phyloP scores from a whole-genome alignment of 176 grass and related monocot genomes.

The Phragmites australis region DNA sequence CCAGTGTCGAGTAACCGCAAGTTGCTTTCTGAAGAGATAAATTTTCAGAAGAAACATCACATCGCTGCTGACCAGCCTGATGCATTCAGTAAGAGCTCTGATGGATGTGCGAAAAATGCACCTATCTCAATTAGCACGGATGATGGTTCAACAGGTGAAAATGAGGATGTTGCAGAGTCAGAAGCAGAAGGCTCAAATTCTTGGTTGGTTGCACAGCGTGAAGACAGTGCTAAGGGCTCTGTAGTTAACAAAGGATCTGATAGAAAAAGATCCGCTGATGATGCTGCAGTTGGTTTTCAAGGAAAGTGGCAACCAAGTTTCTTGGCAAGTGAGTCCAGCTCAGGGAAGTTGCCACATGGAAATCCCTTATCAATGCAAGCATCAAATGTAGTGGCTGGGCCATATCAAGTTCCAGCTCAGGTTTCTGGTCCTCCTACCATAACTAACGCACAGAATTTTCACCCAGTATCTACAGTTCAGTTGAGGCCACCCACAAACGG shows the following conservation, averaged over 20 bases:
- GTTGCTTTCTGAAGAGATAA: slow-evolving; percentile 58
- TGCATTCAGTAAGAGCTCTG: slow-evolving; percentile 63
- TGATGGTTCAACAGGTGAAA: slow-evolving; percentile 92
- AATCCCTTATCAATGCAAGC: slow-evolving; percentile 51
- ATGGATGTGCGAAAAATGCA: slow-evolving; percentile 51
- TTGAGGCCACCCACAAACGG: slow-evolving; percentile 54
- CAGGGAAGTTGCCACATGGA: slow-evolving; percentile 49
- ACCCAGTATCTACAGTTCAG: slow-evolving; percentile 54
- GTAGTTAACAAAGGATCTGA: slow-evolving; percentile 54
- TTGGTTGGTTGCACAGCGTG: slow-evolving; percentile 78
- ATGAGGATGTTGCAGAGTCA: slow-evolving; percentile 88
- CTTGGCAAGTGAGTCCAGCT: slow-evolving; percentile 55
- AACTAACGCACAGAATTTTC: slow-evolving; percentile 46
- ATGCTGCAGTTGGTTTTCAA: slow-evolving; percentile 56
- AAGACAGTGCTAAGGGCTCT: slow-evolving; percentile 55
- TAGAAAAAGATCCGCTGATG: slow-evolving; percentile 54
- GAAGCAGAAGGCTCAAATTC: slow-evolving; percentile 92
- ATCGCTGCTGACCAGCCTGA: slow-evolving; percentile 48
- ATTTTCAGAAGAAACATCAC: slow-evolving; percentile 64
- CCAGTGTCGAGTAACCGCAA: slow-evolving; percentile 46
- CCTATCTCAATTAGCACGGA: slow-evolving; percentile 78
- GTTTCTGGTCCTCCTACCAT: slow-evolving; percentile 43
- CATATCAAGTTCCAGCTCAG: slow-evolving; percentile 51
- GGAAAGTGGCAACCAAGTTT: slow-evolving; percentile 61
- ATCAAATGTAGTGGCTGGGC: slow-evolving; percentile 39